Evolutionary conservation across 441 rosid species (phyloP).

Genomic region (Brassica balearica): DNA sequence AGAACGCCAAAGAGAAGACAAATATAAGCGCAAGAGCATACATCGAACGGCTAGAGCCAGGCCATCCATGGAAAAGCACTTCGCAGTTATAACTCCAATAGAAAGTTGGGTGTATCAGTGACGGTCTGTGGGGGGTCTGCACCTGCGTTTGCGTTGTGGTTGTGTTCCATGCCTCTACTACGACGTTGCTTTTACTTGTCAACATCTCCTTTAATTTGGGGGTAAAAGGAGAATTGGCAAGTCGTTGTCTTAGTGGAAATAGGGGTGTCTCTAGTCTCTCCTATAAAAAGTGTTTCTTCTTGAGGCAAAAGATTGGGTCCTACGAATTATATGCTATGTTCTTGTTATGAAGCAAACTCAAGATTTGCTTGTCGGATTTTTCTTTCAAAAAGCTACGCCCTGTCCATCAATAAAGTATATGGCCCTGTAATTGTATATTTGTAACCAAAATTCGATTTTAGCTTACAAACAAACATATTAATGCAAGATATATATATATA

Average conservation of each 20-base stretch:
- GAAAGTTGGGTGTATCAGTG: slow-evolving; percentile 53
- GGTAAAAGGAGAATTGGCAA: slow-evolving; percentile 17
- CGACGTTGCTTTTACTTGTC: slow-evolving; percentile 26
- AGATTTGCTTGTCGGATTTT: slow-evolving; percentile 45
- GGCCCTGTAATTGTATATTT: slow-evolving; percentile 9
- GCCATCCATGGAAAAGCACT: slow-evolving; percentile 83
- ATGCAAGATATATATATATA: neutral
- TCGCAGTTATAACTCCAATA: slow-evolving; percentile 69
- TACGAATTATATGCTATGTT: slow-evolving; percentile 47
- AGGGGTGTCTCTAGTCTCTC: slow-evolving; percentile 26
- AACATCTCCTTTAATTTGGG: slow-evolving; percentile 32
- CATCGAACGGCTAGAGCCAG: slow-evolving; percentile 62
- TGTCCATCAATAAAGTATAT: slow-evolving; percentile 21
- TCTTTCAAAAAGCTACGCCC: slow-evolving; percentile 35
- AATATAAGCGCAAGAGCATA: slow-evolving; percentile 67
- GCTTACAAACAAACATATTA: slow-evolving; percentile 20
- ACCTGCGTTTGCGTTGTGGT: slow-evolving; percentile 35
- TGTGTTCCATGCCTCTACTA: slow-evolving; percentile 41
- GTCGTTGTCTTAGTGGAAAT: slow-evolving; percentile 37
- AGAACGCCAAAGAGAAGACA: slow-evolving; percentile 63
- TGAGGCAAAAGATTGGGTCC: slow-evolving; percentile 38
- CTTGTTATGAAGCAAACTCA: slow-evolving; percentile 43
- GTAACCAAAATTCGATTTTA: slow-evolving; percentile 12
- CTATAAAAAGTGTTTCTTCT: slow-evolving; percentile 36
- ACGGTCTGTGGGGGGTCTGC: slow-evolving; percentile 40